phyloP scores from a whole-genome alignment of 148 eudicot species.

The Salicornia ramosissima region DNA sequence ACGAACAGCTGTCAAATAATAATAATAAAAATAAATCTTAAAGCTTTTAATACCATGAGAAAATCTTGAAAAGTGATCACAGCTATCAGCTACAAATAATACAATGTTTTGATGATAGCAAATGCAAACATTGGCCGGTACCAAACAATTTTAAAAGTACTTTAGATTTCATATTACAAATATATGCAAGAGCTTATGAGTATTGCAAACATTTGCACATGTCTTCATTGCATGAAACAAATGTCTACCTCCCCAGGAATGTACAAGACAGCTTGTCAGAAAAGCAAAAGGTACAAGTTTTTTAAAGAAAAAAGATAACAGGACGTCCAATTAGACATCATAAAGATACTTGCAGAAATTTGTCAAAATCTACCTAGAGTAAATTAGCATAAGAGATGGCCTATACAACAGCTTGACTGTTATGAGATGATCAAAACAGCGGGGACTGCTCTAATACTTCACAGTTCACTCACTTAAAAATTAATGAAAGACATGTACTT shows the following conservation, averaged over 20 bases:
- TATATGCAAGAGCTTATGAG: not conserved
- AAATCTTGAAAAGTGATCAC: not conserved
- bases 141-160: no score
- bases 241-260: not conserved
- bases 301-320: no score
- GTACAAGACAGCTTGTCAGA: not conserved
- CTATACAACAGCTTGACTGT: not conserved
- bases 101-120: no score
- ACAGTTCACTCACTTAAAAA: not conserved
- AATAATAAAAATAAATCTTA: constrained; percentile 38
- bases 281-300: no score
- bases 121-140: no score
- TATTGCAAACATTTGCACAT: not conserved
- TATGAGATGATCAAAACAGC: not conserved
- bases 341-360: no score
- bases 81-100: not conserved
- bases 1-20: constrained; percentile 43
- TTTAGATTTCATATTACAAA: not conserved
- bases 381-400: not conserved
- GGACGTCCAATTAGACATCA: no score
- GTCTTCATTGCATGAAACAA: not conserved
- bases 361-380: not conserved
- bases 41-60: not conserved
- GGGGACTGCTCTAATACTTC: not conserved
- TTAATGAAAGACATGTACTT: not conserved